These are phyloP conservation scores for Aphanomyces stellatus DNA, from an alignment of 352 stramenopile species.

Conservation along the genomic window DNA sequence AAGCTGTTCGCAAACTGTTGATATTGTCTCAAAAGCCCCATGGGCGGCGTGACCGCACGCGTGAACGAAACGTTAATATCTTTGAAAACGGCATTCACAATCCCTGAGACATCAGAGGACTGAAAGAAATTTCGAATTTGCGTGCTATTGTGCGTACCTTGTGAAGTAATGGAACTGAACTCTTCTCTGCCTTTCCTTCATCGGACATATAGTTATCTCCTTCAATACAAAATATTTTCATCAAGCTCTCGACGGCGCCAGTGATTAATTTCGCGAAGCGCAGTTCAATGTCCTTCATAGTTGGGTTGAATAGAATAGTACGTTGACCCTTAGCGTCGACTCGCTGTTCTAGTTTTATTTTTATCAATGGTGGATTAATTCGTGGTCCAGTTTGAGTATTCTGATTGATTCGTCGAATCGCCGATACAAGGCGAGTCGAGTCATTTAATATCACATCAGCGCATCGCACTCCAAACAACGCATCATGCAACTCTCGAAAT, in stretches of 20 bases:
- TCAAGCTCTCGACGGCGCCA: not conserved
- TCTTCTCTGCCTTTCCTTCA: not conserved
- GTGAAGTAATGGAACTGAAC: not conserved
- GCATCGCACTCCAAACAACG: conserved; percentile 1
- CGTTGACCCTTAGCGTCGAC: not conserved
- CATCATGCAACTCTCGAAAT: not conserved
- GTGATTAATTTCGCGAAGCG: not conserved
- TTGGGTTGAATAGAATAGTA: not conserved
- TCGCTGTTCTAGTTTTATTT: not conserved
- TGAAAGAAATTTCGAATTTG: no score
- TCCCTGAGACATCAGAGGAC: not conserved
- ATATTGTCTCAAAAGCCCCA: not conserved
- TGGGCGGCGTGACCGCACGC: not conserved
- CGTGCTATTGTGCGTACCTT: not conserved
- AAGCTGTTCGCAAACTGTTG: not conserved
- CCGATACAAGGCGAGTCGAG: not conserved
- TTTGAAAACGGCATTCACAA: not conserved
- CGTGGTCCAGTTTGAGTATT: not conserved
- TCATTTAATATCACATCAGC: not conserved
- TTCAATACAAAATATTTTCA: conserved; percentile 2
- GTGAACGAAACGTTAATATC: not conserved
- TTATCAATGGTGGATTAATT: conserved; percentile 5
- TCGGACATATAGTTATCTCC: not conserved
- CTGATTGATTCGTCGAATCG: not conserved
- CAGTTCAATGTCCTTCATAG: not conserved